phyloP scores from a whole-genome alignment of 768 basidiomycete genomes.

The Boletus tomentosulus region DNA sequence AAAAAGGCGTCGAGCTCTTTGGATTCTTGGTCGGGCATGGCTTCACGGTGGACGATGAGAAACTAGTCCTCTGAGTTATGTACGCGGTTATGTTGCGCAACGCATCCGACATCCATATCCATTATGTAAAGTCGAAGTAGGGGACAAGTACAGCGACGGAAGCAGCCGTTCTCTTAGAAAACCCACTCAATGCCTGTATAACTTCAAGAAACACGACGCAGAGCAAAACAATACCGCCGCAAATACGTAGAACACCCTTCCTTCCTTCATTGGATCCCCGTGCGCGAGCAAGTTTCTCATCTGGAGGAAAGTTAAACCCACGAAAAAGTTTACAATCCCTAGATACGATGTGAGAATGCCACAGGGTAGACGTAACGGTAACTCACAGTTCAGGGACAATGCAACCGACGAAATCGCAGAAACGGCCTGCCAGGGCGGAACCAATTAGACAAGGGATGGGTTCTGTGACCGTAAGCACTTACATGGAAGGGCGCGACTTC shows the following conservation, averaged over 20 bases:
- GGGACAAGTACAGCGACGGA: background rate
- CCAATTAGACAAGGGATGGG: background rate
- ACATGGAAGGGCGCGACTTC: conserved; percentile 83
- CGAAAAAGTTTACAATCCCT: conserved; percentile 85
- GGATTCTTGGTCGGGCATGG: conserved; percentile 38
- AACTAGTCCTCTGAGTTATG: conserved; percentile 1
- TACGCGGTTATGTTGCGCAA: background rate
- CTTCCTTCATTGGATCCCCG: conserved; percentile 59
- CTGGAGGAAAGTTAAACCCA: conserved; percentile 83
- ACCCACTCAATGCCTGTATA: conserved; percentile 22
- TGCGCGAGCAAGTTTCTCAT: conserved; percentile 70
- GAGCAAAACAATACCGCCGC: conserved; percentile 46
- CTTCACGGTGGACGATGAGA: background rate
- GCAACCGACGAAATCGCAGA: conserved; percentile 74
- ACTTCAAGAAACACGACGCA: conserved; percentile 18
- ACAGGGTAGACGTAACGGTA: background rate
- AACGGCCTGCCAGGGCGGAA: conserved; percentile 50
- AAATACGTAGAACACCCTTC: conserved; percentile 89
- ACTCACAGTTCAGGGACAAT: conserved; percentile 67
- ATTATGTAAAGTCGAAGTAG: conserved; percentile 21
- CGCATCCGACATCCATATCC: conserved; percentile 2
- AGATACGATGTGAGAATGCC: conserved; percentile 3
- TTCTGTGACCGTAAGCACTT: conserved; percentile 27
- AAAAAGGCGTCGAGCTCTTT: conserved; percentile 80
- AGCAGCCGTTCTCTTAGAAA: too few species aligned